Conservation (phyloP, 805 yeast genomes). For the Saturnispora dispora region DNA sequence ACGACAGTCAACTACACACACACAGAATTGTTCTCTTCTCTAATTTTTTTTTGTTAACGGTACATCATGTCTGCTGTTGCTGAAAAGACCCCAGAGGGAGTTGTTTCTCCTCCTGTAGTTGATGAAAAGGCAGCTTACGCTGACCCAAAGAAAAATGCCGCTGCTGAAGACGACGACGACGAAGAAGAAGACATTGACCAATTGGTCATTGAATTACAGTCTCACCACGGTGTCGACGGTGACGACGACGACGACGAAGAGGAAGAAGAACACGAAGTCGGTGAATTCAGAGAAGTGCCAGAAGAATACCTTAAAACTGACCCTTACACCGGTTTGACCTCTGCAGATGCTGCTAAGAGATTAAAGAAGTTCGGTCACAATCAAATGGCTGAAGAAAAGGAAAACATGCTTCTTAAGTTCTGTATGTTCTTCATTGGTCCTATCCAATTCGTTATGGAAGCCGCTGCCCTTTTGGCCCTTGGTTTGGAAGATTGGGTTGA, state of each 20-base stretch:
- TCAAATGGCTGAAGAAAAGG: slow-evolving; percentile 85
- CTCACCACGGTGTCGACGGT: slow-evolving; percentile 40
- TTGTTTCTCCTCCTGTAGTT: slow-evolving; percentile 24
- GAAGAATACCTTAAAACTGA: slow-evolving; percentile 80
- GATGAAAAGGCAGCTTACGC: slow-evolving; percentile 49
- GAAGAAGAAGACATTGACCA: slow-evolving; percentile 56
- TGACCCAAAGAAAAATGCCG: slow-evolving; percentile 30
- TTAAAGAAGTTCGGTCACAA: slow-evolving; percentile 85
- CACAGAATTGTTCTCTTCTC: neutral
- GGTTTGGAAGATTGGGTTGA: slow-evolving; percentile 98
- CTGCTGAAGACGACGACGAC: slow-evolving; percentile 29
- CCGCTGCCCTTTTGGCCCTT: slow-evolving; percentile 90
- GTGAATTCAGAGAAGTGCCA: slow-evolving; percentile 67
- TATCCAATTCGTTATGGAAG: slow-evolving; percentile 95
- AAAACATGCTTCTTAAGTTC: slow-evolving; percentile 71
- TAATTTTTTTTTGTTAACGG: neutral
- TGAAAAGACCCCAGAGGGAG: slow-evolving; percentile 10
- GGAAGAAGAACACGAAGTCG: slow-evolving; percentile 38
- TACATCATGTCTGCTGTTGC: slow-evolving; percentile 10
- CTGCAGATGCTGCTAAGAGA: slow-evolving; percentile 71
- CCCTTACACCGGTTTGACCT: slow-evolving; percentile 63
- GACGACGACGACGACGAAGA: slow-evolving; percentile 50
- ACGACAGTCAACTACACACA: neutral
- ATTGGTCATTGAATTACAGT: slow-evolving; percentile 72
- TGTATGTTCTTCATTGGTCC: slow-evolving; percentile 88